Conservation (phyloP, 495 filamentous ascomycete genomes). For the Neurospora africana region DNA sequence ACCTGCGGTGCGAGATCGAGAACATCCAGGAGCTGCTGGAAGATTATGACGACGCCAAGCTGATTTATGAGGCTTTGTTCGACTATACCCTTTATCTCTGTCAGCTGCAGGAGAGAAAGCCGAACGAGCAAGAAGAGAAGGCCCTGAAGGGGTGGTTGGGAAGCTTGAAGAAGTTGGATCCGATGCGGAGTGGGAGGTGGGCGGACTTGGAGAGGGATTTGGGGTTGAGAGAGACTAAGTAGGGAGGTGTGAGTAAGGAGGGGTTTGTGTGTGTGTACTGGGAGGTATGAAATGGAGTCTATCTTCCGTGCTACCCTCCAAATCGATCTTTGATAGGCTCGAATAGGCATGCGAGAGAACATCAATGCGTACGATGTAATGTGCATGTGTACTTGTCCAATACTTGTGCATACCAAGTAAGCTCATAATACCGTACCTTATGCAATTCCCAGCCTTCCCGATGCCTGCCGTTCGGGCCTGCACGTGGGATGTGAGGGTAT, state of each 20-base stretch:
- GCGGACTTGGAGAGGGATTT: slow-evolving; percentile 45
- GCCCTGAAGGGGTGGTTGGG: slow-evolving; percentile 50
- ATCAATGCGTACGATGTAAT: not conserved
- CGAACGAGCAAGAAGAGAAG: slow-evolving; percentile 27
- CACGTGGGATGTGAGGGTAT: not conserved
- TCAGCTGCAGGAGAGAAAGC: slow-evolving; percentile 28
- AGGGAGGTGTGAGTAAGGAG: not conserved
- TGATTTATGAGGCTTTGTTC: slow-evolving; percentile 69
- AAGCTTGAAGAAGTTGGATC: slow-evolving; percentile 54
- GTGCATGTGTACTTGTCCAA: not conserved
- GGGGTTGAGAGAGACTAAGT: slow-evolving; percentile 6
- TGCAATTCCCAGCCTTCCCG: not conserved
- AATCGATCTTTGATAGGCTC: not conserved
- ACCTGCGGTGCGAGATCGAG: slow-evolving; percentile 58
- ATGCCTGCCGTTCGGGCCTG: not conserved
- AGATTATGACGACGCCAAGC: slow-evolving; percentile 65
- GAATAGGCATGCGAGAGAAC: not conserved
- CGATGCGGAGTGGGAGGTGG: slow-evolving; percentile 60
- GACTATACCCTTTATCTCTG: slow-evolving; percentile 46
- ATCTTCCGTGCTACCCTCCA: not conserved
- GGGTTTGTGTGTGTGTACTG: not conserved
- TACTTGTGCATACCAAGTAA: not conserved
- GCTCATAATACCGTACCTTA: not conserved
- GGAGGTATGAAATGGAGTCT: not conserved
- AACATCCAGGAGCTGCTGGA: slow-evolving; percentile 62